Evolutionary conservation across 495 filamentous ascomycete genomes (phyloP).

Genomic region (Tuber indicum): DNA sequence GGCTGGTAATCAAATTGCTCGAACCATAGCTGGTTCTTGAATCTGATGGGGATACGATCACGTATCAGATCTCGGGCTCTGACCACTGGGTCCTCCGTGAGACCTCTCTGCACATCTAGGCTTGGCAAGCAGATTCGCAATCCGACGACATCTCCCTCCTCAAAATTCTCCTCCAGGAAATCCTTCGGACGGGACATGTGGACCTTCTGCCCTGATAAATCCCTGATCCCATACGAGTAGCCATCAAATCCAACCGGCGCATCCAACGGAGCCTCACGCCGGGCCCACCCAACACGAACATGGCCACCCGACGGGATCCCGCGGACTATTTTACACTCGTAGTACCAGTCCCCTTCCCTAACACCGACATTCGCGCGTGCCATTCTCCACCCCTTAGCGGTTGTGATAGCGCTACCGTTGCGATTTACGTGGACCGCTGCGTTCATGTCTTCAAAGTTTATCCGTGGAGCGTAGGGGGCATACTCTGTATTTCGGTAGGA

Average conservation of each 20-base stretch:
- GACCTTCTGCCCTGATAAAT: constrained; percentile 81
- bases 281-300: constrained; percentile 81
- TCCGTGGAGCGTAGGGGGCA: constrained; percentile 67
- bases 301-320: constrained; percentile 60
- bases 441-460: constrained; percentile 88
- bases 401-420: constrained; percentile 57
- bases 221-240: constrained; percentile 90
- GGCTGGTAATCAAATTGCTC: constrained; percentile 88
- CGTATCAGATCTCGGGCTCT: constrained; percentile 71
- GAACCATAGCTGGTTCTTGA: constrained; percentile 87
- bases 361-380: constrained; percentile 83
- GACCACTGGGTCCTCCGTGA: constrained; percentile 39
- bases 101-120: constrained; percentile 70
- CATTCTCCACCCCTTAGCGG: constrained; percentile 76
- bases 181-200: constrained; percentile 87
- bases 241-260: constrained; percentile 92
- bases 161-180: constrained; percentile 56
- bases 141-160: constrained; percentile 80
- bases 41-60: constrained; percentile 87
- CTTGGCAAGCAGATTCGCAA: constrained; percentile 86
- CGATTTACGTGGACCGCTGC: constrained; percentile 64
- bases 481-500: constrained; percentile 86
- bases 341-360: constrained; percentile 87
- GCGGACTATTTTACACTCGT: constrained; percentile 80
- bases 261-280: constrained; percentile 72